Base-by-base conservation (phyloP, 192 early-diverging fungal species). In the Lobosporangium transversale region DNA sequence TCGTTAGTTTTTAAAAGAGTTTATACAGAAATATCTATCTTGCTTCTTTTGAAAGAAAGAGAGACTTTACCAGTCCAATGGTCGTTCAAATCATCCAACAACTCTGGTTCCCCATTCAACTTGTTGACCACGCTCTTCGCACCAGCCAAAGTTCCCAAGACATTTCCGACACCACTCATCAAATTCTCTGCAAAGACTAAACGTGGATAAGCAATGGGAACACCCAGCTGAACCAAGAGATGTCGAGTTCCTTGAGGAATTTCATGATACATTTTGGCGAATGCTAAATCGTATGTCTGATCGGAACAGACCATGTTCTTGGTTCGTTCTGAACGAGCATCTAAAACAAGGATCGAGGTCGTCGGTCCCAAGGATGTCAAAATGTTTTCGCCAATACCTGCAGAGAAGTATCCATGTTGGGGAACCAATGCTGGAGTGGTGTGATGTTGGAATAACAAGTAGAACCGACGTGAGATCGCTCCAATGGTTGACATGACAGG, bases 71-170 rank as follows among this genome's bases (percentile, higher is more conserved):
- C 53, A 23, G 69, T 68, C 80, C 80, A 79, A 70, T 82, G 91
- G 79, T 95, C 94, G 79, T 90, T 91, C 86, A 95, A 81, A 60
- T 95, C 94, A 78, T 96, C 94, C 30, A 89, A 79, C 43, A 96
- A 74, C 70, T 96, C 93, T 10, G 91, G 90, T 69, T 95, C 92
- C 53, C 93, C 94, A 82, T 93, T 94, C 36, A 76, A 29, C 48
- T 57, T 76, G 58, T 76, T 76, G 37, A 76, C 59, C 10, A 89
- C 85, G 37, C 71, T 82, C 32, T 87, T 86, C 48, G 87, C 88
- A 31, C 86, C 82, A 15, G 87, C 74, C 21, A 89, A 53, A 23
- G 76, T 81, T 6, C 85, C 87, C 53, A 91, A 66, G 21, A 85
- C 83, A 5, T 79, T 81, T 45, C 81, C 88, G 33, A 86, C 87